Percentiles rank a stretch among this genome's conserved stretches.
Conservation (phyloP, 495 filamentous ascomycete genomes). For the Neurospora sp. region DNA sequence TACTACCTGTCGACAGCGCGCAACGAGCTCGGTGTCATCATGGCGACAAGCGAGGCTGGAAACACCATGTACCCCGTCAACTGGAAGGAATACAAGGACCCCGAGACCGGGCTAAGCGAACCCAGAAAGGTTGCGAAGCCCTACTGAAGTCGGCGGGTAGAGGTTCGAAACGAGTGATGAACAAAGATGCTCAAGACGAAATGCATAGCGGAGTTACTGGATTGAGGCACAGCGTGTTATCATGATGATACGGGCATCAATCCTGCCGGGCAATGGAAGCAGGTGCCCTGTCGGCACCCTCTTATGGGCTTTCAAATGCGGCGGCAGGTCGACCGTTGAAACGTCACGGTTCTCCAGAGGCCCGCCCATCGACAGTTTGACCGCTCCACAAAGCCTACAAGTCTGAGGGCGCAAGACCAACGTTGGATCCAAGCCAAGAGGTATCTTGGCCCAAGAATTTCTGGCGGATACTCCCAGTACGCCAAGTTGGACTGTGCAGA, state of each 20-base stretch:
- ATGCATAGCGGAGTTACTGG: background rate
- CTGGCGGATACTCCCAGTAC: background rate
- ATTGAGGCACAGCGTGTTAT: background rate
- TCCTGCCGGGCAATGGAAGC: background rate
- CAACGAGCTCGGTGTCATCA: conserved; percentile 88
- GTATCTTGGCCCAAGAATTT: background rate
- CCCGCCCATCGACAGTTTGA: background rate
- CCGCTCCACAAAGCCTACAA: background rate
- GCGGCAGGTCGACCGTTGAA: background rate
- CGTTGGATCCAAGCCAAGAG: background rate
- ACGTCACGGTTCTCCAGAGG: background rate
- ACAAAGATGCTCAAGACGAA: background rate
- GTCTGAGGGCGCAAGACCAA: background rate
- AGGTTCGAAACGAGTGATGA: background rate
- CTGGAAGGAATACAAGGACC: conserved; percentile 90
- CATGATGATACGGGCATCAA: background rate
- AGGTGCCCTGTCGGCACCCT: background rate
- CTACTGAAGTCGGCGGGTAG: conserved; percentile 42
- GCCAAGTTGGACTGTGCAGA: background rate
- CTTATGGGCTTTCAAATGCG: background rate
- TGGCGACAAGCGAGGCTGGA: conserved; percentile 82
- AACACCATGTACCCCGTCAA: conserved; percentile 85
- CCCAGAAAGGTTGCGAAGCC: conserved; percentile 88
- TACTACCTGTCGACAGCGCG: conserved; percentile 85
- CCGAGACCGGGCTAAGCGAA: conserved; percentile 68